These are phyloP conservation scores for Ganoderma meredithae DNA, from an alignment of 1,284 basidiomycete species.

Conservation along the genomic window DNA sequence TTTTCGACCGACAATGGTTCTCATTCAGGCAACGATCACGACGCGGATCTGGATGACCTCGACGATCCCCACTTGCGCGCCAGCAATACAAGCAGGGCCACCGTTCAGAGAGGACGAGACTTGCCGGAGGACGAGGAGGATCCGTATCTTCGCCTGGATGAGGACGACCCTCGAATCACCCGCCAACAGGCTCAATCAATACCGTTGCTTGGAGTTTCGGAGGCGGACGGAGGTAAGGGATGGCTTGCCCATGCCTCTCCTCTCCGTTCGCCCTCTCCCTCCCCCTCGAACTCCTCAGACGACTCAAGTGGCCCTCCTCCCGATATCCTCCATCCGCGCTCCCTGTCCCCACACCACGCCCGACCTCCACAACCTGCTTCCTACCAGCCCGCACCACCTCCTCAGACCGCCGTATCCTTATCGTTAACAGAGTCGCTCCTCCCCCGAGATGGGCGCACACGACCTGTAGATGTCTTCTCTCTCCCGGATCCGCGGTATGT, in stretches of 20 bases:
- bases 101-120: constrained; percentile 38
- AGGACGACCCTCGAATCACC: constrained; percentile 50
- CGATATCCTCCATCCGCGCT: constrained; percentile 40
- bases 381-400: constrained; percentile 42
- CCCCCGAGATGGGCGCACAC: constrained; percentile 67
- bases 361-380: constrained; percentile 36
- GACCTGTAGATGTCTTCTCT: constrained; percentile 72
- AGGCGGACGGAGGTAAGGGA: constrained; percentile 54
- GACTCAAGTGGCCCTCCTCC: constrained; percentile 54
- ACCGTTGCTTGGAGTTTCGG: constrained; percentile 54
- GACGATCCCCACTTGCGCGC: constrained; percentile 74
- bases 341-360: constrained; percentile 38
- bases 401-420: constrained; percentile 54
- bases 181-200: constrained; percentile 55
- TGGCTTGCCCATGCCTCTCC: constrained; percentile 75
- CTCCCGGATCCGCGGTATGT: constrained; percentile 76
- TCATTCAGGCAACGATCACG: constrained; percentile 54
- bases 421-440: constrained; percentile 77
- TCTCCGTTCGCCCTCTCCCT: constrained; percentile 57
- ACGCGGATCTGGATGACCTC: constrained; percentile 68
- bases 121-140: constrained; percentile 66
- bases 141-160: constrained; percentile 78
- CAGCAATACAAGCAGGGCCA: constrained; percentile 45
- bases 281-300: constrained; percentile 54
- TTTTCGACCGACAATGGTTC: constrained; percentile 79